phyloP scores from a whole-genome alignment of 169 alveolate species.

The Plasmodium inui region DNA sequence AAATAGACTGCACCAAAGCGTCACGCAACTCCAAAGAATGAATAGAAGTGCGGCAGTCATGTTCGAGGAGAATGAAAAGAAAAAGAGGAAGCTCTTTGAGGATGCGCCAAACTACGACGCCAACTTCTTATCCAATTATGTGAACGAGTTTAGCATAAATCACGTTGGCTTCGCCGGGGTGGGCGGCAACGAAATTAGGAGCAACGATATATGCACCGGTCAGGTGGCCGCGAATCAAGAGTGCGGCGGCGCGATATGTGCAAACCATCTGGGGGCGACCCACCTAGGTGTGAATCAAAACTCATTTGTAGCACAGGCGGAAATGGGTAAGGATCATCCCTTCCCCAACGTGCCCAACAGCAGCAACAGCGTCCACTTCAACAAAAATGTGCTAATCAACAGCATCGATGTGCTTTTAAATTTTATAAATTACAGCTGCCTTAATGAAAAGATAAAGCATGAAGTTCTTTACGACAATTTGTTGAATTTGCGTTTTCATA shows the following conservation, averaged over 20 bases:
- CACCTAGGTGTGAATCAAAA: neutral
- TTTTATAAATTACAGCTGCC: slow-evolving; percentile 53
- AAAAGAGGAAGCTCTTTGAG: slow-evolving; percentile 54
- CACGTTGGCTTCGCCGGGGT: neutral
- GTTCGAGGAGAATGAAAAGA: slow-evolving; percentile 51
- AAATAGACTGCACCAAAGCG: neutral
- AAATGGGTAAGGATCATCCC: neutral
- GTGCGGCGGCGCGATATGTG: neutral
- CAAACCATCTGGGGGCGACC: neutral
- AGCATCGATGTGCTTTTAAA: slow-evolving; percentile 51
- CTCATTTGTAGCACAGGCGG: neutral
- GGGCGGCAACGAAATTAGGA: slow-evolving; percentile 3
- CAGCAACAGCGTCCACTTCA: slow-evolving; percentile 24
- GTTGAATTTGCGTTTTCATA: slow-evolving; percentile 58
- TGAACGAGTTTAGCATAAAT: neutral
- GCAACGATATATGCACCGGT: neutral
- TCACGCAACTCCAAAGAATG: slow-evolving; percentile 8
- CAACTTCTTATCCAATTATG: neutral
- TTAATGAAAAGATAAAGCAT: slow-evolving; percentile 43
- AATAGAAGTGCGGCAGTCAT: slow-evolving; percentile 23
- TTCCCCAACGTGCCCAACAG: neutral
- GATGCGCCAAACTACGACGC: slow-evolving; percentile 31
- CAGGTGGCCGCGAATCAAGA: neutral
- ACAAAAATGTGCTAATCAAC: slow-evolving; percentile 37
- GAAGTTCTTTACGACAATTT: slow-evolving; percentile 56